phyloP scores from a whole-genome alignment of 371 early-diverging fungal species.

The Apophysomyces sp. region DNA sequence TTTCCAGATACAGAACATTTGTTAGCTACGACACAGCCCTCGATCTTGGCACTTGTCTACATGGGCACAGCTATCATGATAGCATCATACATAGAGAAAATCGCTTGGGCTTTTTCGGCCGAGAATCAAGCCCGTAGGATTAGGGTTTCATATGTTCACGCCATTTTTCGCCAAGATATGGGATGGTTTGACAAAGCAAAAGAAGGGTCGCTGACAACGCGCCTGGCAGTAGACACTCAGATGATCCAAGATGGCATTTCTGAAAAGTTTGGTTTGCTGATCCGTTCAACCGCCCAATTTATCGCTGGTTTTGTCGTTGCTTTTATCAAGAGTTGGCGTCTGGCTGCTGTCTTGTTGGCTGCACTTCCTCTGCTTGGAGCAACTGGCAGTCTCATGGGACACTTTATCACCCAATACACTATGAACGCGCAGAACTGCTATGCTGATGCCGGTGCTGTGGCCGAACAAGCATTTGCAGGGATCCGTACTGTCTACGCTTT shows the following conservation, averaged over 20 bases:
- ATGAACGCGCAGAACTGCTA: conserved; percentile 37
- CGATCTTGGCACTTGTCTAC: conserved; percentile 43
- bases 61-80: conserved; percentile 43
- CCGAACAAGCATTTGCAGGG: conserved; percentile 73
- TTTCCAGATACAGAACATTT: background rate
- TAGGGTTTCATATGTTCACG: conserved; percentile 57
- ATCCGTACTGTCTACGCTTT: conserved; percentile 91
- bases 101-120: conserved; percentile 43
- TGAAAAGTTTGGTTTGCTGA: conserved; percentile 78
- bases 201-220: conserved; percentile 69
- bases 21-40: conserved; percentile 26
- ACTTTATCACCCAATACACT: conserved; percentile 56
- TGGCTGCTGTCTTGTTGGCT: conserved; percentile 75
- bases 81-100: conserved; percentile 34
- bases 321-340: conserved; percentile 82
- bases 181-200: conserved; percentile 86
- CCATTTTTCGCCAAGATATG: conserved; percentile 88
- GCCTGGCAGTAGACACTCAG: conserved; percentile 79
- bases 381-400: conserved; percentile 67
- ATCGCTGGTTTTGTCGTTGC: conserved; percentile 87
- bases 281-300: conserved; percentile 74
- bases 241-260: conserved; percentile 85
- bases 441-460: conserved; percentile 49
- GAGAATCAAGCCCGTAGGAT: conserved; percentile 44
- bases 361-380: conserved; percentile 63